These are phyloP conservation scores for Podila horticola DNA, from an alignment of 192 early-diverging fungal genomes.

Conservation along the genomic window DNA sequence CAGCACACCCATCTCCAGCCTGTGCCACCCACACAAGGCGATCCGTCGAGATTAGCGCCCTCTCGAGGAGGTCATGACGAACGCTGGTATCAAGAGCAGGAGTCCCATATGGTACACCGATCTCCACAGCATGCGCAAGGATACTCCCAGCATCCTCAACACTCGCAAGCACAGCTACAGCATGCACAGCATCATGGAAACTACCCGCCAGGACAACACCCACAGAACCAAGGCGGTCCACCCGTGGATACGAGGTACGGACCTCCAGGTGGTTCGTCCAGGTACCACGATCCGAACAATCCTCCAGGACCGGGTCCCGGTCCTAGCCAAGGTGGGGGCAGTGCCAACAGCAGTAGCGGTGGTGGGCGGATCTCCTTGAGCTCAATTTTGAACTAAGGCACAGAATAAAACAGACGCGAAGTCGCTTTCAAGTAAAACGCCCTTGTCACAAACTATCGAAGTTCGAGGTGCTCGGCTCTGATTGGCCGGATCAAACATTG, in stretches of 20 bases:
- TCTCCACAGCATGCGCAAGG: not conserved
- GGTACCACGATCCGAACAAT: slow-evolving; percentile 14
- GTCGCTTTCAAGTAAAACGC: not conserved
- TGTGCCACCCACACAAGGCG: not conserved
- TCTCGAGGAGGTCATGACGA: not conserved
- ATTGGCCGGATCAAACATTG: slow-evolving; percentile 1
- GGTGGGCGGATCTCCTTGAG: slow-evolving; percentile 30
- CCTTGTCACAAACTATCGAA: not conserved
- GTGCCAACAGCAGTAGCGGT: not conserved
- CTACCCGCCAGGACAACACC: not conserved
- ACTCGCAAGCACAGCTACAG: not conserved
- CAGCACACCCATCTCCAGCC: not conserved
- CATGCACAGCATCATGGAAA: not conserved
- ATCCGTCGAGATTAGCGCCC: not conserved
- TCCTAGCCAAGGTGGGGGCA: not conserved
- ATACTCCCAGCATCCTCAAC: not conserved
- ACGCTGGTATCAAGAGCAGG: not conserved
- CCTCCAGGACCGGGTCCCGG: not conserved
- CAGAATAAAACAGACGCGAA: not conserved
- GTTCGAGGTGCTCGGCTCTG: not conserved
- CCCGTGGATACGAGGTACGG: not conserved
- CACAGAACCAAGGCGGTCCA: not conserved
- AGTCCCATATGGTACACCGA: not conserved
- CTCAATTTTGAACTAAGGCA: slow-evolving; percentile 23
- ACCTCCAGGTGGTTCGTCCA: not conserved